These are phyloP conservation scores for Clavispora fructus DNA, from an alignment of 805 yeast genomes.

Conservation along the genomic window DNA sequence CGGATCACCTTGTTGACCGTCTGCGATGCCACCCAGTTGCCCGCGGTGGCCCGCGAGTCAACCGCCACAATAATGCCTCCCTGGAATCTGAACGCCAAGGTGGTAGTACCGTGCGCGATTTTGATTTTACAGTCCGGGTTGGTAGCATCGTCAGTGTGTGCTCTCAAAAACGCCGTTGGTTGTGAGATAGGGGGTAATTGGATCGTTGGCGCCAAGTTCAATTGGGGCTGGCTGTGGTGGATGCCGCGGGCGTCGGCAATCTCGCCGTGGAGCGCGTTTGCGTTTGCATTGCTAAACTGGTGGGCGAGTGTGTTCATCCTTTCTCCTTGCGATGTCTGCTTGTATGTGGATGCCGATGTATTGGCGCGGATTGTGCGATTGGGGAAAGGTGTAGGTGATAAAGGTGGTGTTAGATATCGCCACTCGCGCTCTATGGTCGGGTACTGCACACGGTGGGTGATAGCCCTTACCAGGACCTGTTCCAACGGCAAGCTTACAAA, in stretches of 20 bases:
- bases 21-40: conserved; percentile 96
- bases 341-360: not conserved
- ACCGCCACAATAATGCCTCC: conserved; percentile 96
- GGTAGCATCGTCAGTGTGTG: conserved; percentile 93
- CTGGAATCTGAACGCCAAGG: conserved; percentile 91
- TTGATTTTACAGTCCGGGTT: conserved; percentile 94
- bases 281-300: conserved; percentile 30
- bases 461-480: not conserved
- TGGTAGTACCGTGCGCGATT: conserved; percentile 98
- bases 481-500: too few species aligned
- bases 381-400: not conserved
- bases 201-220: conserved; percentile 54
- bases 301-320: conserved; percentile 36
- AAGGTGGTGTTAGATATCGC: not conserved
- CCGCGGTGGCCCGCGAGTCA: conserved; percentile 97
- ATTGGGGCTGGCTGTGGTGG: conserved; percentile 15
- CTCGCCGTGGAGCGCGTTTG: conserved; percentile 23
- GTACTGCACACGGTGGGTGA: not conserved
- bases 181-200: conserved; percentile 77
- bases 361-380: not conserved
- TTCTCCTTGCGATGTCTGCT: not conserved
- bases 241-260: conserved; percentile 21
- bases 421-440: not conserved
- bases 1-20: conserved; percentile 96
- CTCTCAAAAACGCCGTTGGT: conserved; percentile 89